A percentile compares a stretch with the other conserved stretches of the same genome.
phyloP scores from a whole-genome alignment of 1,139 yeast species.

The Sugiyamaella paludigena region DNA sequence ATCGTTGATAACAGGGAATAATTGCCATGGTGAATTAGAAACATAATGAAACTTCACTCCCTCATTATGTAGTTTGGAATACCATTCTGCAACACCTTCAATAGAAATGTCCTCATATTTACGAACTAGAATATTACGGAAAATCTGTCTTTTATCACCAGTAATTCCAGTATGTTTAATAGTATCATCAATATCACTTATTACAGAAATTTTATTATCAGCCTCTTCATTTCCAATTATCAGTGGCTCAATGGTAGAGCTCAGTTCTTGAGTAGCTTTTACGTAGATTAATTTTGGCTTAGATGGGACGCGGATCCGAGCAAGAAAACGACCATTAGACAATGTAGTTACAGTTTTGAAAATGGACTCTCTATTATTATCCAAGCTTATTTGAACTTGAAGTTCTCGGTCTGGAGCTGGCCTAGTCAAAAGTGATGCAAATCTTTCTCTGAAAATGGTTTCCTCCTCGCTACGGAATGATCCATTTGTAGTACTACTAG shows the following conservation, averaged over 20 bases:
- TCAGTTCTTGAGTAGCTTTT: conserved; percentile 24
- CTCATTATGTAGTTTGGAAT: conserved; percentile 39
- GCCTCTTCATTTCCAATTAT: conserved; percentile 23
- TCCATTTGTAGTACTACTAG: conserved; percentile 4
- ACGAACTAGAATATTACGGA: conserved; percentile 70
- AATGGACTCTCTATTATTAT: conserved; percentile 9
- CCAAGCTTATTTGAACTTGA: conserved; percentile 20
- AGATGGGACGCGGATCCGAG: conserved; percentile 32
- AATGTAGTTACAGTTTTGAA: conserved; percentile 28
- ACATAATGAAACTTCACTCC: conserved; percentile 79
- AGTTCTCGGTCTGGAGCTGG: conserved; percentile 28
- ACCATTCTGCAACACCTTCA: conserved; percentile 75
- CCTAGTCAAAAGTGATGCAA: conserved; percentile 30
- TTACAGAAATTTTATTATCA: conserved; percentile 61
- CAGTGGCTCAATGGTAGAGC: conserved; percentile 19
- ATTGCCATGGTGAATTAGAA: conserved; percentile 93
- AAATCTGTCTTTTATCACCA: conserved; percentile 79
- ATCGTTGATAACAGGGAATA: conserved; percentile 61
- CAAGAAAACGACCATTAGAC: conserved; percentile 39
- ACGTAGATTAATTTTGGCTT: conserved; percentile 29
- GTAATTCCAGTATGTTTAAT: conserved; percentile 85
- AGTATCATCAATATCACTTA: conserved; percentile 94
- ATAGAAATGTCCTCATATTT: conserved; percentile 65
- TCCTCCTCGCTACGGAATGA: conserved; percentile 20
- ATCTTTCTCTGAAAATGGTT: conserved; percentile 23